Conservation (phyloP, 2,329 filamentous ascomycete genomes). For the Coniella lustricola region DNA sequence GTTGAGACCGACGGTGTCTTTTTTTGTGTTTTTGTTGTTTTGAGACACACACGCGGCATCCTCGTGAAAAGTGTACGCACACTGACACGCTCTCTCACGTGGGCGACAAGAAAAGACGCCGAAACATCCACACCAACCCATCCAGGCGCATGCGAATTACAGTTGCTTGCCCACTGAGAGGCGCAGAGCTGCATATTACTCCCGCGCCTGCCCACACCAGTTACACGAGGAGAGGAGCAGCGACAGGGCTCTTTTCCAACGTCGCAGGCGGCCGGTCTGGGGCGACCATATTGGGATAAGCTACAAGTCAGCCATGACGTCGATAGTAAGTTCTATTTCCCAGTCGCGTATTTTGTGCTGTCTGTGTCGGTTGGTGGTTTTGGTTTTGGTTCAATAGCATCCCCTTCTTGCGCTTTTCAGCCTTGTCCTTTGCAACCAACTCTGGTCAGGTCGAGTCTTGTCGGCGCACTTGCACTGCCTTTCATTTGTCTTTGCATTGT, state of each 20-base stretch:
- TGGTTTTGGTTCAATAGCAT: neutral
- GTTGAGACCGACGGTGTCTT: no score
- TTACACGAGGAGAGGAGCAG: constrained; percentile 3
- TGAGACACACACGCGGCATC: no score
- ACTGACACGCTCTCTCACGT: no score
- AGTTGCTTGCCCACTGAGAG: neutral
- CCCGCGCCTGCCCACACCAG: constrained; percentile 3
- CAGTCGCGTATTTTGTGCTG: neutral
- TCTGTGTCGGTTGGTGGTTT: neutral
- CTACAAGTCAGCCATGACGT: constrained; percentile 25
- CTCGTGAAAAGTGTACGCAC: no score
- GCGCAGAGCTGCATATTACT: neutral
- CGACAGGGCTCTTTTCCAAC: neutral
- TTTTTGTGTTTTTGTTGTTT: no score
- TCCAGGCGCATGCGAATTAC: neutral
- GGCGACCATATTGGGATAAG: neutral
- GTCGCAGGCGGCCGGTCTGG: neutral
- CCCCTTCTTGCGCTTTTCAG: constrained; percentile 1
- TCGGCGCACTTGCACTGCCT: neutral
- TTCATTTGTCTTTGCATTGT: neutral
- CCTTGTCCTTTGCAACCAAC: neutral
- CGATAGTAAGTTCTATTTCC: constrained; percentile 24
- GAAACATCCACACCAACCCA: neutral
- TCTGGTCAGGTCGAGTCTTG: neutral
- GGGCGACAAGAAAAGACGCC: no score